These are phyloP conservation scores for Saxophila tyrrhenica DNA, from an alignment of 495 filamentous ascomycete species.

Conservation along the genomic window DNA sequence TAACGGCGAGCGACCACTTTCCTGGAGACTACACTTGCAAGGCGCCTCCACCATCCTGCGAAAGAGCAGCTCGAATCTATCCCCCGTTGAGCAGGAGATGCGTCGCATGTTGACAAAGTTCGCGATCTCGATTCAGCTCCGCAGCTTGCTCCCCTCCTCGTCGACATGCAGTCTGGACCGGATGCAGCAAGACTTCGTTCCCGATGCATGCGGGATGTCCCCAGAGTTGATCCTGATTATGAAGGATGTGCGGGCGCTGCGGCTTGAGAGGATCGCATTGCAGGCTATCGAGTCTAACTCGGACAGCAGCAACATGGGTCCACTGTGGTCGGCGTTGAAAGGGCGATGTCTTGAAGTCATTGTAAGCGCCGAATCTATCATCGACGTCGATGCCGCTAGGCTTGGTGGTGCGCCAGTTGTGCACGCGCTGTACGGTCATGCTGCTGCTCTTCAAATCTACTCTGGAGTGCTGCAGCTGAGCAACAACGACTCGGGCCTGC, in stretches of 20 bases:
- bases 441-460: not conserved
- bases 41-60: not conserved
- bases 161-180: not conserved
- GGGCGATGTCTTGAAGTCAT: not conserved
- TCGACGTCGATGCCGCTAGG: not conserved
- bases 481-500: not conserved
- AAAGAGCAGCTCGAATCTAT: not conserved
- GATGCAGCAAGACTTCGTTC: not conserved
- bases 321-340: not conserved
- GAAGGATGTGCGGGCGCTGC: not conserved
- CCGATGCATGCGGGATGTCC: not conserved
- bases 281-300: not conserved
- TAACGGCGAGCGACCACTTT: not conserved
- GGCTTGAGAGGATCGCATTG: not conserved
- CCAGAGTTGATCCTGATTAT: not conserved
- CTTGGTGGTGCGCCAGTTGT: too few relatives aligned
- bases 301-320: not conserved
- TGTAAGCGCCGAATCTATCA: not conserved
- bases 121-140: not conserved
- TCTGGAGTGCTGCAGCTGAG: not conserved
- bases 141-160: not conserved
- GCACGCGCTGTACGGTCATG: not conserved
- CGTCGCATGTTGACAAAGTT: not conserved
- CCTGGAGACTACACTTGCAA: not conserved
- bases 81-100: not conserved